Evolutionary conservation across 495 filamentous ascomycete species (phyloP).

Genomic region (Aspergillus funiculosus): DNA sequence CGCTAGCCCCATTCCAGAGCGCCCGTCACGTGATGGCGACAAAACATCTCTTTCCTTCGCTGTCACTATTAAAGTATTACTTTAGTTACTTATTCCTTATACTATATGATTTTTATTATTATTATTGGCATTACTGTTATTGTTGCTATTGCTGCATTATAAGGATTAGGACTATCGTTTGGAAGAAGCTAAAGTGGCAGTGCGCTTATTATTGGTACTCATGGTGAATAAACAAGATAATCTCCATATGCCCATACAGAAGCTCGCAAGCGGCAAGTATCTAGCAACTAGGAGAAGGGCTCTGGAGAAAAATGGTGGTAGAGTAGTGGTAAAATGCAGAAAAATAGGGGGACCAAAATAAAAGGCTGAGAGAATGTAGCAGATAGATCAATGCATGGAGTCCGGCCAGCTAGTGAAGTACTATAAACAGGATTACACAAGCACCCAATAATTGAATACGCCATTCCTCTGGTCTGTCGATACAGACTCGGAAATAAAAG

Average conservation of each 20-base stretch:
- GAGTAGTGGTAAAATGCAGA: neutral
- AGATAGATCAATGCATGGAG: conserved; percentile 17
- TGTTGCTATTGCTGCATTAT: too few relatives aligned
- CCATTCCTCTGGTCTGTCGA: conserved; percentile 16
- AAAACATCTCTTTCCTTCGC: neutral
- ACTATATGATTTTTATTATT: too few relatives aligned
- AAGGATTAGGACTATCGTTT: too few relatives aligned
- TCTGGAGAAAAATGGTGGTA: conserved; percentile 2
- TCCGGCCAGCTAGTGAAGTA: conserved; percentile 14
- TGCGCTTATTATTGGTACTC: conserved; percentile 1
- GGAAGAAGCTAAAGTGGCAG: neutral
- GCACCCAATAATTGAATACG: conserved; percentile 15
- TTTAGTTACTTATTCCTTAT: too few relatives aligned
- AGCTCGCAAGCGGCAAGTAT: neutral
- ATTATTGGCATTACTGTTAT: too few relatives aligned
- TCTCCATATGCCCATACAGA: neutral
- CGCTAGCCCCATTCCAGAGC: conserved; percentile 26
- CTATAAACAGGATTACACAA: conserved; percentile 21
- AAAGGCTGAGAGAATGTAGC: conserved; percentile 19
- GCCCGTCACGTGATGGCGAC: conserved; percentile 20
- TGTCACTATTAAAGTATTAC: too few relatives aligned
- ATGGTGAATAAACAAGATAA: neutral
- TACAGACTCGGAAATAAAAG: conserved; percentile 14
- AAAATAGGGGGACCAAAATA: conserved; percentile 13
- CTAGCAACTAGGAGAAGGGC: conserved; percentile 6